A percentile compares a stretch with the other conserved stretches of the same genome.
Evolutionary conservation across 192 early-diverging fungal genomes (phyloP).

Genomic region (Backusella tuberculispora): DNA sequence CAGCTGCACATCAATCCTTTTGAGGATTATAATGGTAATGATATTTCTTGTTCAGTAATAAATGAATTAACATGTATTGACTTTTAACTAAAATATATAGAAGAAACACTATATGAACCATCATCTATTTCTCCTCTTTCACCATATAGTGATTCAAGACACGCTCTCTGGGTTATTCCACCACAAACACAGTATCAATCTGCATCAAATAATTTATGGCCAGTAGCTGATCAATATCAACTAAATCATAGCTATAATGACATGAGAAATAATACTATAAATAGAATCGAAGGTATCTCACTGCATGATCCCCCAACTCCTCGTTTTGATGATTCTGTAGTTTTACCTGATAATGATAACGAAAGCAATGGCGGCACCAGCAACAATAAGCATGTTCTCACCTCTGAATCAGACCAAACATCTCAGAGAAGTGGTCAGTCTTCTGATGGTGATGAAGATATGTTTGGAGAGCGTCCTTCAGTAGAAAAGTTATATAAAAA

Average conservation of each 20-base stretch:
- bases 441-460: conserved; percentile 23
- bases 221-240: no score
- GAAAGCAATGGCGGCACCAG: no score
- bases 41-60: no score
- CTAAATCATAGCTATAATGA: no score
- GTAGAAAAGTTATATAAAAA: conserved; percentile 67
- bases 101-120: background rate
- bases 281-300: background rate
- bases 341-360: background rate
- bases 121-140: background rate
- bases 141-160: background rate
- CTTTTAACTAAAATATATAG: no score
- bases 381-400: no score
- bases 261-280: background rate
- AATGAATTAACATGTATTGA: no score
- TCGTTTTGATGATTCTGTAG: background rate
- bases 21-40: background rate
- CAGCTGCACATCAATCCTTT: background rate
- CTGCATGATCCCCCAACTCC: conserved; percentile 10
- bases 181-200: background rate
- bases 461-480: conserved; percentile 63
- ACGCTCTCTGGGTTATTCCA: no score
- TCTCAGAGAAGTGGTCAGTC: background rate
- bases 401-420: background rate
- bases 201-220: background rate